Evolutionary conservation across 768 basidiomycete species (phyloP), one percentile per base, ranked within the genome.

Genomic region (Termitomyces bulborhizus): DNA sequence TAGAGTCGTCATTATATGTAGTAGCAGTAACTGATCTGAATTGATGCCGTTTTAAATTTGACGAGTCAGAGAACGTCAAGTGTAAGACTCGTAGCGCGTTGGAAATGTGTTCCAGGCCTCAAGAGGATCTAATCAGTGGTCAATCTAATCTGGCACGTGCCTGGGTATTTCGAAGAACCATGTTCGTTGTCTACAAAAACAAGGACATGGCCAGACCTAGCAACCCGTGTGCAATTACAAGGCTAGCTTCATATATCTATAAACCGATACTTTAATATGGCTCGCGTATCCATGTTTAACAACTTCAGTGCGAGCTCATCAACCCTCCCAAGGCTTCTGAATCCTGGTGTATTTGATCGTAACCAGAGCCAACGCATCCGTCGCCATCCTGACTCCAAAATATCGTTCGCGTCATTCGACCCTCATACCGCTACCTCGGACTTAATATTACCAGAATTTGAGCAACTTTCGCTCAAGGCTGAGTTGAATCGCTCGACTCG

Each of bases 391-490:
- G 74, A 73, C n/a, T 81, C 86, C 3, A 81, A 59, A 31, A 70
- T 91, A n/a, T 77, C 74, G 4, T 92, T 92, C 62, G 86, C 90
- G 9, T 78, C 77, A n/a, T 90, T 88, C 56, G 81, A 91, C 64
- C 85, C 88, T 4, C 75, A 75, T 51, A 78, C 83, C 26, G 90
- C 87, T 0, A 72, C 77, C n/a, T 68, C 72, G 13, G 53, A 64
- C 21, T 60, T 66, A 4, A 73, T 69, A 36, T 62, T 71, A 2
- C 66, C 73, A 16, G 71, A 73, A 53, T 27, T 73, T 18, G 72
- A 66, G 32, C 78, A 71, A 47, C 71, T 76, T 47, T 77, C 73
- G 26, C 63, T 75, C 11, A 71, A 76, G 37, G 75, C 77, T n/a
- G 75, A 77, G 39, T 70, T 75, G 0, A 74, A 75, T 46, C 73